Conservation (phyloP, 768 basidiomycete species). For the Floccularia luteovirens region DNA sequence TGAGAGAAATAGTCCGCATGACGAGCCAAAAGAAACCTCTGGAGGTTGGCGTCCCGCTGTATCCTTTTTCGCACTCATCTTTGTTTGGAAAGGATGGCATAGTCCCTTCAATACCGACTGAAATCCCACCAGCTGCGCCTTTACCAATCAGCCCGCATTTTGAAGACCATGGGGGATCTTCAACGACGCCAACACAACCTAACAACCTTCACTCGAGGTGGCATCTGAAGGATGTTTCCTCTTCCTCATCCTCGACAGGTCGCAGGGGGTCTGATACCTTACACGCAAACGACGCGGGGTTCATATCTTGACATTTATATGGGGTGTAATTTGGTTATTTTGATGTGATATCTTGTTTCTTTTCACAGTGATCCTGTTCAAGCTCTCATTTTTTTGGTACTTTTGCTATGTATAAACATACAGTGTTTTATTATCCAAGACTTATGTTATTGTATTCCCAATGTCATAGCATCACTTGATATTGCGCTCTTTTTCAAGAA, state of each 20-base stretch:
- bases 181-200: no score
- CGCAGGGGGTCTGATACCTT: no score
- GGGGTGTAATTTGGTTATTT: no score
- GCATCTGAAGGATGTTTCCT: no score
- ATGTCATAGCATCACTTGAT: slow-evolving; percentile 14
- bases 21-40: slow-evolving; percentile 77
- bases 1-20: slow-evolving; percentile 79
- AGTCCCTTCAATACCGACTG: slow-evolving; percentile 19
- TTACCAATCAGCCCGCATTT: slow-evolving; percentile 28
- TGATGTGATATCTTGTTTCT: no score
- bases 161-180: slow-evolving; percentile 18
- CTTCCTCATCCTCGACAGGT: no score
- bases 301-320: no score
- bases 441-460: slow-evolving; percentile 5
- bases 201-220: no score
- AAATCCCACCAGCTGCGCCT: slow-evolving; percentile 22
- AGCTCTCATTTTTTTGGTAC: not conserved
- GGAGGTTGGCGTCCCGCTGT: slow-evolving; percentile 73
- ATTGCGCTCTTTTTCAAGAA: slow-evolving; percentile 51
- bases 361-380: no score
- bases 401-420: not conserved
- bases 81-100: slow-evolving; percentile 47
- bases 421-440: slow-evolving; percentile 6
- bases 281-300: no score
- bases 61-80: slow-evolving; percentile 69